Evolutionary conservation across 2,329 filamentous ascomycete species (phyloP), one percentile per base, ranked within the genome.

Genomic region (Bipolaris sorokiniana): DNA sequence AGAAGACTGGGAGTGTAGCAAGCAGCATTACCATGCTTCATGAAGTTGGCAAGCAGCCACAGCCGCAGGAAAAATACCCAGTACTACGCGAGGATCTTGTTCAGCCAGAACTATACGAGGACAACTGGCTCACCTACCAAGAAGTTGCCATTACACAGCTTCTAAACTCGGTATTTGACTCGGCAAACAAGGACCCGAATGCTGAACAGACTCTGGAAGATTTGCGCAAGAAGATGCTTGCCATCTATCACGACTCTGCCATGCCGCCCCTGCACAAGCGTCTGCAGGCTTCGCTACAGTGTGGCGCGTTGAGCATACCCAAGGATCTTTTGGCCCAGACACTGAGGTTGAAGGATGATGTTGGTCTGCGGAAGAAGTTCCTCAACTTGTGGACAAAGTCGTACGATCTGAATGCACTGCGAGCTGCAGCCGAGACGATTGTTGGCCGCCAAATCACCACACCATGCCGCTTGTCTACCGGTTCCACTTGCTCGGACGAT

Each of bases 61-160:
- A 59, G 23, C 55, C 64, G 15, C 66, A 63, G 20, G 73, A 75
- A 9, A 75, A 79, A 47, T 86, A 85, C 65, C 82, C 84, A 1
- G 71, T 86, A 3, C 73, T 88, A 3, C 65, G 72, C 0, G 84
- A 87, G 57, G 80, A 86, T 62, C 77, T 88, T 23, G 74, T 77
- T 2, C 81, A 82, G 46, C 80, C 85, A n/a, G 79, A 82, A 51
- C 77, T 88, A 61, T 88, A 88, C 68, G 85, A 88, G 65, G 85
- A 88, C 44, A 79, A 82, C 54, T 88, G 86, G 86, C 81, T 88
- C 36, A 79, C 77, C 11, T 82, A 88, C 58, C 86, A 88, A 66
- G 86, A 88, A 66, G 76, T 83, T 20, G 82, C 84, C 36, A 81
- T 88, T 42, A 84, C 84, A 0, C 85, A 88, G 66, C 76, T 88